phyloP scores from a whole-genome alignment of 225 moss, liverwort and hornwort species.

The Pseudisothecium myosuroides region DNA sequence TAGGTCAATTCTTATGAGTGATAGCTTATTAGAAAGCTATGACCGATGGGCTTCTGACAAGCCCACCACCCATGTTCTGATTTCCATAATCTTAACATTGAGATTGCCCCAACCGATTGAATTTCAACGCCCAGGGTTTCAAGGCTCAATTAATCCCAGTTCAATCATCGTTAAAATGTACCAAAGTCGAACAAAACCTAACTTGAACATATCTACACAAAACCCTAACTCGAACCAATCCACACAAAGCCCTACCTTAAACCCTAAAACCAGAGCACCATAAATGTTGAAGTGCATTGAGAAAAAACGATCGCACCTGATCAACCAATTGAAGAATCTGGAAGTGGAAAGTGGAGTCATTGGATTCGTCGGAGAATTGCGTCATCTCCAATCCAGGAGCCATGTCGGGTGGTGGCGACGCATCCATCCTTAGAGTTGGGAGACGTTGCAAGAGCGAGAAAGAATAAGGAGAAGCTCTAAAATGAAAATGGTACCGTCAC shows the following conservation, averaged over 20 bases:
- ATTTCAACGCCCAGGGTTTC: background rate
- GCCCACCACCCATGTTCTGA: background rate
- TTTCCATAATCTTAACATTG: background rate
- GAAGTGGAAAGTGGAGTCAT: constrained; percentile 75
- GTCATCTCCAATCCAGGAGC: constrained; percentile 39
- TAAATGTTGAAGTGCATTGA: background rate
- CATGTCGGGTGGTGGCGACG: background rate
- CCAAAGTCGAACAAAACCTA: background rate
- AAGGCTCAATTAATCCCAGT: background rate
- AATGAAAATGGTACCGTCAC: background rate
- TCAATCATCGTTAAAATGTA: background rate
- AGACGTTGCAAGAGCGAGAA: background rate
- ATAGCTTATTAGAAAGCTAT: background rate
- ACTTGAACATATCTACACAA: background rate
- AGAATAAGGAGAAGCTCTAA: background rate
- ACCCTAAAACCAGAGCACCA: background rate
- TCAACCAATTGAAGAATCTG: constrained; percentile 68
- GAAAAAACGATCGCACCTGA: constrained; percentile 28
- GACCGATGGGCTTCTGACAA: background rate
- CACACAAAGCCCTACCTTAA: background rate
- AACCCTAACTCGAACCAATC: background rate
- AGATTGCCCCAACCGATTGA: background rate
- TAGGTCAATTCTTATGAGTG: background rate
- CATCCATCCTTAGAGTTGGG: background rate
- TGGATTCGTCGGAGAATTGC: constrained; percentile 69